These are phyloP conservation scores for Diaporthe sp. DNA, from an alignment of 2,329 filamentous ascomycete genomes.

Conservation along the genomic window DNA sequence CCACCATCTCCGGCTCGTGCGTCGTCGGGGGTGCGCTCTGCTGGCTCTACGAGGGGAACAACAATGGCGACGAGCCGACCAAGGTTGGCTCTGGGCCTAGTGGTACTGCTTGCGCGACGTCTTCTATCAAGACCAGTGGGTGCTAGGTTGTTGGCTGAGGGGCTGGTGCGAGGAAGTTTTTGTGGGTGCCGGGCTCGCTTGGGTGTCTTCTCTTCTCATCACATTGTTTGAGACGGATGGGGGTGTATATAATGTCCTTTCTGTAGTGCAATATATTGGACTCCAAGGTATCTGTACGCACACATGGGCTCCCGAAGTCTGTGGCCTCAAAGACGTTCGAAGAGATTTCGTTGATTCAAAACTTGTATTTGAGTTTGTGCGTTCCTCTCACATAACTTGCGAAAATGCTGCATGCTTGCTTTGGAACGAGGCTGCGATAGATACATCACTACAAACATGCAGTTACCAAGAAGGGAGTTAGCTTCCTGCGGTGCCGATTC, in stretches of 20 bases:
- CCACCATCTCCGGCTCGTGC: constrained; percentile 44
- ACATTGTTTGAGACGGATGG: not conserved
- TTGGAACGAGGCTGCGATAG: not conserved
- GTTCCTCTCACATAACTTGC: not conserved
- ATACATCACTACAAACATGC: not conserved
- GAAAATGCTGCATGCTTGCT: not conserved
- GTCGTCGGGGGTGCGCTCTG: constrained; percentile 35
- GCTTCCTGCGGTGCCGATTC: too few relatives aligned
- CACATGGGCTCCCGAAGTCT: not conserved
- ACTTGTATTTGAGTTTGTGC: not conserved
- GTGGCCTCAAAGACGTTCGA: not conserved
- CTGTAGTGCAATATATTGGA: not conserved
- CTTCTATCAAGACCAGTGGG: constrained; percentile 45
- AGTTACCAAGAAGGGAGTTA: not conserved
- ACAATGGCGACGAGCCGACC: constrained; percentile 44
- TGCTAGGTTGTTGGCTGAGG: constrained; percentile 38
- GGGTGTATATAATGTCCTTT: not conserved
- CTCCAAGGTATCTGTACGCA: not conserved
- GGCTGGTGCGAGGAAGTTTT: not conserved
- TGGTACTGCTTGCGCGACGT: constrained; percentile 42
- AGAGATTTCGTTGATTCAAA: not conserved
- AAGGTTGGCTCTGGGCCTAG: constrained; percentile 45
- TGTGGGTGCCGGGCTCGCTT: too few relatives aligned
- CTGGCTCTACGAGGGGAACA: constrained; percentile 43
- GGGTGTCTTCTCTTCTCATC: not conserved